These are phyloP conservation scores for Leptographium galeiforme DNA, from an alignment of 2,329 filamentous ascomycete genomes.

Conservation along the genomic window DNA sequence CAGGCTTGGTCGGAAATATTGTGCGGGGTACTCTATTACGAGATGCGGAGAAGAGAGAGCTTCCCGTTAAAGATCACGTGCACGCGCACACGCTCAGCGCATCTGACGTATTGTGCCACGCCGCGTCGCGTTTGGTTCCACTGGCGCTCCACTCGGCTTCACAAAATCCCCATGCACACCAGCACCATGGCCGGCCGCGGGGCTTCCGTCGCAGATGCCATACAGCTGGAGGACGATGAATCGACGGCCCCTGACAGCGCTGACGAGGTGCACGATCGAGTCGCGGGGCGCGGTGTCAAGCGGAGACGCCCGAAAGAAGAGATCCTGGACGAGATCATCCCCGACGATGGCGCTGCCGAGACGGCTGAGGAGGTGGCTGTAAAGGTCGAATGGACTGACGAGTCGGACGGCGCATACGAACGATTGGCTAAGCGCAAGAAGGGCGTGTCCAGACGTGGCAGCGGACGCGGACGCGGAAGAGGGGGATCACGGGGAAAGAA, in stretches of 20 bases:
- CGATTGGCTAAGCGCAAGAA: slow-evolving; percentile 50
- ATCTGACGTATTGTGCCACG: no score
- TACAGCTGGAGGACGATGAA: slow-evolving; percentile 4
- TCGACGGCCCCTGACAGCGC: slow-evolving; percentile 2
- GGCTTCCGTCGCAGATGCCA: background rate
- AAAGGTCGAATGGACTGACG: slow-evolving; percentile 35
- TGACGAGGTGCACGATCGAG: background rate
- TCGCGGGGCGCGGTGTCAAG: slow-evolving; percentile 1
- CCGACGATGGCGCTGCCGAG: slow-evolving; percentile 13
- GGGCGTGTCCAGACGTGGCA: slow-evolving; percentile 21
- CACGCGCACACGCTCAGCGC: background rate
- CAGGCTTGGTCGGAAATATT: no score
- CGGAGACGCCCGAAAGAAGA: background rate
- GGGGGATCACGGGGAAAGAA: slow-evolving; percentile 26
- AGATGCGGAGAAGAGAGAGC: background rate
- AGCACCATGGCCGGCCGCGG: slow-evolving; percentile 7
- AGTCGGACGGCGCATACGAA: slow-evolving; percentile 47
- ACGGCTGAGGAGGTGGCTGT: slow-evolving; percentile 27
- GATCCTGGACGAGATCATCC: slow-evolving; percentile 23
- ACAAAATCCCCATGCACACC: background rate
- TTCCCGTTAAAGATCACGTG: background rate
- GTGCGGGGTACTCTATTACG: background rate
- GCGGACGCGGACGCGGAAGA: slow-evolving; percentile 18
- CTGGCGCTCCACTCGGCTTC: background rate
- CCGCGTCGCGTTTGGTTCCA: background rate